Evolutionary conservation across 208 protist genomes (phyloP).

Genomic region (Acanthamoeba castellanii): DNA sequence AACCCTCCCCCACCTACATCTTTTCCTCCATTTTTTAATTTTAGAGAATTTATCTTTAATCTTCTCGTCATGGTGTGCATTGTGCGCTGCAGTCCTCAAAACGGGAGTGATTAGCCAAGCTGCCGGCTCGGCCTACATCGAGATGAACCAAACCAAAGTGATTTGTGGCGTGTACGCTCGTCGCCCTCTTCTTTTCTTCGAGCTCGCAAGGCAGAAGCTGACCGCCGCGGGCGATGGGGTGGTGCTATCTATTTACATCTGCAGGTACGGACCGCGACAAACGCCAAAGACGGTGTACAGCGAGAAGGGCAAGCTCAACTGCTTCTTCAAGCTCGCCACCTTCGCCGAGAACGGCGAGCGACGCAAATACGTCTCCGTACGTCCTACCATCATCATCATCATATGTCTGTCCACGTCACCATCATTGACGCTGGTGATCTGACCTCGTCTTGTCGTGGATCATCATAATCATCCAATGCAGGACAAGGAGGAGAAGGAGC

Average conservation of each 20-base stretch:
- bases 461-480: background rate
- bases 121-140: slow-evolving; percentile 87
- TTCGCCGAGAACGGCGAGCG: slow-evolving; percentile 79
- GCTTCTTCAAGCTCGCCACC: slow-evolving; percentile 85
- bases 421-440: background rate
- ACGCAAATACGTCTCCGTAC: slow-evolving; percentile 66
- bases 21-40: background rate
- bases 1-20: background rate
- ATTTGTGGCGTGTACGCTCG: slow-evolving; percentile 80
- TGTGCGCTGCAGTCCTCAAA: slow-evolving; percentile 82
- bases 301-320: slow-evolving; percentile 86
- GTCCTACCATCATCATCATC: background rate
- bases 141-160: slow-evolving; percentile 87
- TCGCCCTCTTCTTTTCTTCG: background rate
- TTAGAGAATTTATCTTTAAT: background rate
- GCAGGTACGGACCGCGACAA: slow-evolving; percentile 84
- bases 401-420: too few species aligned
- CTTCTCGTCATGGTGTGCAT: too few species aligned
- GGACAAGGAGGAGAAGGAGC: slow-evolving; percentile 71
- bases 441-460: background rate
- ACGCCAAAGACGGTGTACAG: slow-evolving; percentile 84
- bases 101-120: slow-evolving; percentile 87
- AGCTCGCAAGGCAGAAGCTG: too few species aligned
- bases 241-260: background rate
- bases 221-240: background rate